A percentile compares a stretch with the other conserved stretches of the same genome.
These are phyloP conservation scores for Forsythia viridissima DNA, from an alignment of 257 asterid species.

Conservation along the genomic window DNA sequence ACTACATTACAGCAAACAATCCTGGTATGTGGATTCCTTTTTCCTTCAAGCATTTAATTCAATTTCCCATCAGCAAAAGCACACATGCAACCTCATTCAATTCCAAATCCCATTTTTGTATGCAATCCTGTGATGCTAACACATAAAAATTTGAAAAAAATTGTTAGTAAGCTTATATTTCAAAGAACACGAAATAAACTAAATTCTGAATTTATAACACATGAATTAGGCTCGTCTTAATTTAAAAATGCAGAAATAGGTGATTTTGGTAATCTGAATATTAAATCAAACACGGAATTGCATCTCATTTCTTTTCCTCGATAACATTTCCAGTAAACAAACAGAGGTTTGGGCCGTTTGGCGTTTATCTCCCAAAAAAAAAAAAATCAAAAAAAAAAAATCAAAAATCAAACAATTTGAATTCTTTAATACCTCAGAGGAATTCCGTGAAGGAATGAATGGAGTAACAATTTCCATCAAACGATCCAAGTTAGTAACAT, in stretches of 20 bases:
- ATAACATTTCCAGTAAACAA: neutral
- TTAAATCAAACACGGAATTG: neutral
- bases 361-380: neutral
- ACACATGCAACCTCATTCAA: constrained; percentile 9
- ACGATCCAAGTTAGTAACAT: neutral
- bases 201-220: neutral
- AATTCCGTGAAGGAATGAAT: neutral
- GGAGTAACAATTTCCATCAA: neutral
- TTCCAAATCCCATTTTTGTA: constrained; percentile 10
- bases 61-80: neutral
- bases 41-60: constrained; percentile 5
- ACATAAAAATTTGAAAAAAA: no score
- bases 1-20: neutral
- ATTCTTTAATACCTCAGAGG: neutral
- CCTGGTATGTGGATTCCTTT: neutral
- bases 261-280: neutral
- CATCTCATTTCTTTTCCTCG: neutral
- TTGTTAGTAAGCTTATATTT: no score
- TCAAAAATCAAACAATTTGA: neutral
- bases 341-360: neutral
- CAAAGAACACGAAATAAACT: neutral
- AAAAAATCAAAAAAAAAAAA: no score
- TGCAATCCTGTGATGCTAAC: neutral
- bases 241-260: neutral
- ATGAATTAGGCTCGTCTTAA: neutral